Evolutionary conservation across 2,329 filamentous ascomycete genomes (phyloP).

Genomic region (Xylaria sp.): DNA sequence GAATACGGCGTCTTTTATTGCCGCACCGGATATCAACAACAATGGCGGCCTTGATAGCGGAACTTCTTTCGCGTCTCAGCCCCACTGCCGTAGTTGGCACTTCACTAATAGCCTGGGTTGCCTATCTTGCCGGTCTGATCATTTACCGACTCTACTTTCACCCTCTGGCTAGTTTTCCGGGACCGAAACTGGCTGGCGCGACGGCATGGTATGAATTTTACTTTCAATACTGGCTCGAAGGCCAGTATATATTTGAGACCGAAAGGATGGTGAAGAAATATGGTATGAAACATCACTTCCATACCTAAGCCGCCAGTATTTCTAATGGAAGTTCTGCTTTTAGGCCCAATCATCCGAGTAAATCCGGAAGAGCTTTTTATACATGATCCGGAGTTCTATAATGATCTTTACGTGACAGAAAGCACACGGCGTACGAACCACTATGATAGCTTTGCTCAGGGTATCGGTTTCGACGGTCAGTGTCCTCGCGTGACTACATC

Average conservation of each 20-base stretch:
- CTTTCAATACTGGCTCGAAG: conserved; percentile 41
- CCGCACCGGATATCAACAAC: conserved; percentile 4
- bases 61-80: conserved; percentile 39
- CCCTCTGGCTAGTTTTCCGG: conserved; percentile 45
- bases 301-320: neutral
- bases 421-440: conserved; percentile 36
- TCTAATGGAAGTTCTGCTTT: conserved; percentile 3
- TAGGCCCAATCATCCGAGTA: conserved; percentile 41
- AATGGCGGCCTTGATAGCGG: conserved; percentile 10
- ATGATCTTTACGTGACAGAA: conserved; percentile 35
- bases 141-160: conserved; percentile 42
- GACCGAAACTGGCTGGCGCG: conserved; percentile 41
- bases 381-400: conserved; percentile 40
- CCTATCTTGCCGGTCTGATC: conserved; percentile 34
- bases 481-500: neutral
- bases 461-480: conserved; percentile 40
- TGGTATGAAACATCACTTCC: conserved; percentile 38
- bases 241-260: conserved; percentile 48
- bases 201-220: conserved; percentile 43
- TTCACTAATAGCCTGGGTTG: conserved; percentile 19
- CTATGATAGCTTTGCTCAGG: conserved; percentile 38
- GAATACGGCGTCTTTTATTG: neutral
- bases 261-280: conserved; percentile 51
- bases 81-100: conserved; percentile 38
- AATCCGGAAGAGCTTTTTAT: conserved; percentile 48